These are phyloP conservation scores for Monilinia fructigena DNA, from an alignment of 2,329 filamentous ascomycete species.

Conservation along the genomic window DNA sequence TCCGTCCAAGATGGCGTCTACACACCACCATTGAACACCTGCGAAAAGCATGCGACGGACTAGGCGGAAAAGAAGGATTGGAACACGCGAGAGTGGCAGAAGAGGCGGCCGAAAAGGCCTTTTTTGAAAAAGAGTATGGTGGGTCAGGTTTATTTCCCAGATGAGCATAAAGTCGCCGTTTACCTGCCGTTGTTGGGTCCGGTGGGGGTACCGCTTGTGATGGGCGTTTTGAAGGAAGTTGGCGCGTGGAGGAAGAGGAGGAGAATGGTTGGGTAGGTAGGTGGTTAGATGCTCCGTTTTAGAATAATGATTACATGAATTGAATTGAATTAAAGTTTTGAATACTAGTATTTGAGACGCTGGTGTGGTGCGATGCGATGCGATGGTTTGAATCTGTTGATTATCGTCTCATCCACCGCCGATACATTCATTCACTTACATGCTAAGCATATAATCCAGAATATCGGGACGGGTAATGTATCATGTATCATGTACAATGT, in stretches of 20 bases:
- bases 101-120: slow-evolving; percentile 84
- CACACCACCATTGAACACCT: slow-evolving; percentile 75
- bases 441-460: too few species aligned
- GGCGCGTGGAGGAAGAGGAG: slow-evolving; percentile 47
- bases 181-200: slow-evolving; percentile 90
- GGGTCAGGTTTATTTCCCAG: slow-evolving; percentile 95
- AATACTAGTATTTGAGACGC: too few species aligned
- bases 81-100: slow-evolving; percentile 82
- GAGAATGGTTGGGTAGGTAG: slow-evolving; percentile 16
- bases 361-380: too few species aligned
- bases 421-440: too few species aligned
- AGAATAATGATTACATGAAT: slow-evolving; percentile 21
- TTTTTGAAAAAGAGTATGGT: slow-evolving; percentile 99
- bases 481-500: too few species aligned
- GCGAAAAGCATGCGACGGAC: slow-evolving; percentile 69
- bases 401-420: too few species aligned
- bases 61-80: slow-evolving; percentile 67
- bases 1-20: slow-evolving; percentile 84
- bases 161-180: slow-evolving; percentile 96
- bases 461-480: too few species aligned
- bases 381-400: too few species aligned
- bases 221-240: slow-evolving; percentile 80
- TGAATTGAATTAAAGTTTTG: neutral
- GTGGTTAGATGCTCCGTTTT: neutral
- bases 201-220: slow-evolving; percentile 82